These are phyloP conservation scores for Steccherinum ochraceum DNA, from an alignment of 768 basidiomycete species.

Conservation along the genomic window DNA sequence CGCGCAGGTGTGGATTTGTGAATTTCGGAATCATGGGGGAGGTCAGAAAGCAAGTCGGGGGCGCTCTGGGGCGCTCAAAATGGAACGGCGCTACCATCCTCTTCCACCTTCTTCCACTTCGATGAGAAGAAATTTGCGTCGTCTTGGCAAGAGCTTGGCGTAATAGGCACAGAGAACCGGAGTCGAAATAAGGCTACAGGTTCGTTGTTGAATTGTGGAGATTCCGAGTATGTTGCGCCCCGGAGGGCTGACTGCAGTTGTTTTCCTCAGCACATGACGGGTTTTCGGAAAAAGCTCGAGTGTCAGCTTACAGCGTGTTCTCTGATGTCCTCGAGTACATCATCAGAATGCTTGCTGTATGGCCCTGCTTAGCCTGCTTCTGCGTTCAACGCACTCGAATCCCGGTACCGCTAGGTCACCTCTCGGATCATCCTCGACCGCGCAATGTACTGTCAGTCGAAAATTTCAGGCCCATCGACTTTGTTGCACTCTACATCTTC, in stretches of 20 bases:
- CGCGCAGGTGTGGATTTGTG: slow-evolving; percentile 7
- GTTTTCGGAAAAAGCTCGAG: neutral
- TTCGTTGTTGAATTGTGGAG: neutral
- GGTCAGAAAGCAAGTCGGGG: neutral
- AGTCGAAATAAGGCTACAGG: neutral
- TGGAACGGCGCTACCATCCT: no score
- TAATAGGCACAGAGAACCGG: neutral
- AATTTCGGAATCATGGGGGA: slow-evolving; percentile 6
- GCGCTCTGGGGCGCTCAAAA: no score
- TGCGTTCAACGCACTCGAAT: neutral
- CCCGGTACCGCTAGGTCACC: no score
- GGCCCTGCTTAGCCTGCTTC: neutral
- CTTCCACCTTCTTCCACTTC: no score
- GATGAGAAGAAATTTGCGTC: no score
- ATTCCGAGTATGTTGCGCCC: neutral
- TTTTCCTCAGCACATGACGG: neutral
- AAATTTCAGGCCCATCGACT: no score
- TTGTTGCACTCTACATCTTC: no score
- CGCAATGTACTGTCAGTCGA: no score
- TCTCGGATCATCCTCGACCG: no score
- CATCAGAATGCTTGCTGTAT: neutral
- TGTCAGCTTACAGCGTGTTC: neutral
- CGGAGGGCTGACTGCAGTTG: neutral
- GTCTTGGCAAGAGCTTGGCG: neutral
- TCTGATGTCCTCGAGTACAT: neutral